These are phyloP conservation scores for Sugiyamaella smithiae DNA, from an alignment of 805 yeast species.

Conservation along the genomic window DNA sequence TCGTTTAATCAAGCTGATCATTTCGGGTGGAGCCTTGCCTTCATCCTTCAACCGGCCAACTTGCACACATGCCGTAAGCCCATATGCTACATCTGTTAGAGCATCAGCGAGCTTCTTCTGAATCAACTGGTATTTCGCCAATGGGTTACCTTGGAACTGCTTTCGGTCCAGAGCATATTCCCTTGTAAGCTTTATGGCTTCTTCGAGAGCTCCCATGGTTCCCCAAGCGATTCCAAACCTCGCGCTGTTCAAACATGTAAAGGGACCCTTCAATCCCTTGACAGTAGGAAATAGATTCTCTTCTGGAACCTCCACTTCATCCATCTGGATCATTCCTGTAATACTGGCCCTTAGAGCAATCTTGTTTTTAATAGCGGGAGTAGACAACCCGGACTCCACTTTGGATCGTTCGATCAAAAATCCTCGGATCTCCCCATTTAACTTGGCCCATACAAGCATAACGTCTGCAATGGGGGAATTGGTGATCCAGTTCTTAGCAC, in stretches of 20 bases:
- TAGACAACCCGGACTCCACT: constrained; percentile 32
- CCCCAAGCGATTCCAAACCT: constrained; percentile 46
- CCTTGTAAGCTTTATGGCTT: constrained; percentile 37
- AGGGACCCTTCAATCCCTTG: constrained; percentile 44
- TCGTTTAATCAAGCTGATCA: constrained; percentile 43
- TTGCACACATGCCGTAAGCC: constrained; percentile 39
- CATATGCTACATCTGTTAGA: constrained; percentile 40
- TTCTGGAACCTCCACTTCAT: constrained; percentile 43
- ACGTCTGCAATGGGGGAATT: constrained; percentile 47
- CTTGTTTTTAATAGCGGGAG: constrained; percentile 42
- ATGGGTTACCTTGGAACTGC: constrained; percentile 39
- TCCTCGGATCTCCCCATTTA: constrained; percentile 43
- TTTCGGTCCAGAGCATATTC: constrained; percentile 39
- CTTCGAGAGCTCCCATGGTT: constrained; percentile 44
- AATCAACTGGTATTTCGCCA: constrained; percentile 41
- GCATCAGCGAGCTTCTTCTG: constrained; percentile 45
- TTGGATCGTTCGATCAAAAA: constrained; percentile 40
- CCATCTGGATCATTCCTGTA: constrained; percentile 44
- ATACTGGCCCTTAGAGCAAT: constrained; percentile 41
- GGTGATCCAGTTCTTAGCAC: constrained; percentile 46
- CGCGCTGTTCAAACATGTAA: constrained; percentile 43
- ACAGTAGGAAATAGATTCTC: constrained; percentile 41
- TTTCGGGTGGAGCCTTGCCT: constrained; percentile 39
- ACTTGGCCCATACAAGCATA: constrained; percentile 43
- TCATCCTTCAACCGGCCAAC: constrained; percentile 42